These are phyloP conservation scores for Fagopyrum esculentum DNA, from an alignment of 148 eudicot genomes.

Conservation along the genomic window DNA sequence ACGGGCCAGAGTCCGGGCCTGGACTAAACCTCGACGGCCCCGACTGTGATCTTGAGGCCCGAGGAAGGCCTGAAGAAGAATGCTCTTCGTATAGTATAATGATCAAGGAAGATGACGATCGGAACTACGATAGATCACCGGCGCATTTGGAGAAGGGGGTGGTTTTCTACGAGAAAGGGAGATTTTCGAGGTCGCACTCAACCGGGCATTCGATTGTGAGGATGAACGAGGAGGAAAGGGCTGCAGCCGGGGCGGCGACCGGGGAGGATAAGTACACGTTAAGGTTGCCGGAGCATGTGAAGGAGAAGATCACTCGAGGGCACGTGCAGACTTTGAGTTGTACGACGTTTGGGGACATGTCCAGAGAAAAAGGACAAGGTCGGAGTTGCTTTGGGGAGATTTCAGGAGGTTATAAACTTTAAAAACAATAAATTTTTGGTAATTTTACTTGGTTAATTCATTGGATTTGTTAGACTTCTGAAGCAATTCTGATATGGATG, in stretches of 20 bases:
- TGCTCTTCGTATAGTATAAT: not conserved
- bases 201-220: constrained; percentile 71
- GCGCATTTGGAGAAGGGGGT: not conserved
- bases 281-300: constrained; percentile 38
- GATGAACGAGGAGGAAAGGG: not conserved
- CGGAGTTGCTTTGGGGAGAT: constrained; percentile 13
- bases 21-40: not conserved
- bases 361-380: not conserved
- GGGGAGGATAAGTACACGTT: constrained; percentile 46
- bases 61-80: not conserved
- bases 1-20: not conserved
- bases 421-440: not conserved
- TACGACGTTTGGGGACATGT: constrained; percentile 36
- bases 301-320: constrained; percentile 26
- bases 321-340: constrained; percentile 40
- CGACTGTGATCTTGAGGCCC: not conserved
- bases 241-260: not conserved
- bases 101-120: not conserved
- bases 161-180: not conserved
- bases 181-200: constrained; percentile 60
- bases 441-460: not conserved
- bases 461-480: not conserved
- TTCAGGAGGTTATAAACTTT: not conserved
- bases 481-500: not conserved
- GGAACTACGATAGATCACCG: not conserved